A percentile compares a stretch with the other conserved stretches of the same genome.
Evolutionary conservation across 176 grass and related monocot species (phyloP).

Genomic region (Calamus simplicifolius): DNA sequence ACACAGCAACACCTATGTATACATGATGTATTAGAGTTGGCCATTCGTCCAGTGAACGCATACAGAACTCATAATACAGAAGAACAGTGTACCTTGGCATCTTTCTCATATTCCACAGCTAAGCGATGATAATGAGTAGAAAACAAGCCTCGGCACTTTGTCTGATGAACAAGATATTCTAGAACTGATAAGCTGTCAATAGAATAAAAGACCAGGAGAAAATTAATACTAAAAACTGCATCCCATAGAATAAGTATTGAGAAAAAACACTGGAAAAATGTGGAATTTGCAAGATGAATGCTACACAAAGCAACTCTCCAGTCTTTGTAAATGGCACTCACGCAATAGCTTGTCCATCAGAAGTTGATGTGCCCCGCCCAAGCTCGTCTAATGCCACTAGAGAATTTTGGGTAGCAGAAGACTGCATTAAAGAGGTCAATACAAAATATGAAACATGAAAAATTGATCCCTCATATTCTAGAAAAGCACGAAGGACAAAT

Average conservation of each 20-base stretch:
- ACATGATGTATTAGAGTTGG: background rate
- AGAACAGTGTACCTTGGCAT: slow-evolving; percentile 41
- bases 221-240: slow-evolving; percentile 8
- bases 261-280: slow-evolving; percentile 18
- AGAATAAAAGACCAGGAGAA: slow-evolving; percentile 3
- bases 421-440: slow-evolving; percentile 42
- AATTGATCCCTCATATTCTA: background rate
- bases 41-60: background rate
- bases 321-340: slow-evolving; percentile 23
- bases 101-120: slow-evolving; percentile 65
- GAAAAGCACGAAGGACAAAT: no score
- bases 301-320: background rate
- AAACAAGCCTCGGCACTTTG: slow-evolving; percentile 87
- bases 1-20: slow-evolving; percentile 53
- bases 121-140: slow-evolving; percentile 93
- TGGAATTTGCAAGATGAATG: slow-evolving; percentile 7
- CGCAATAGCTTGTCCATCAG: slow-evolving; percentile 99
- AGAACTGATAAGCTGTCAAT: slow-evolving; percentile 70
- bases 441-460: slow-evolving; percentile 6
- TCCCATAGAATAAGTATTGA: background rate
- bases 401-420: slow-evolving; percentile 82
- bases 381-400: slow-evolving; percentile 95
- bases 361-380: slow-evolving; percentile 93
- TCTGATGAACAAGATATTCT: slow-evolving; percentile 67
- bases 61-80: background rate